phyloP scores from a whole-genome alignment of 2,329 filamentous ascomycete species.

The Sclerotiophoma versabilis region DNA sequence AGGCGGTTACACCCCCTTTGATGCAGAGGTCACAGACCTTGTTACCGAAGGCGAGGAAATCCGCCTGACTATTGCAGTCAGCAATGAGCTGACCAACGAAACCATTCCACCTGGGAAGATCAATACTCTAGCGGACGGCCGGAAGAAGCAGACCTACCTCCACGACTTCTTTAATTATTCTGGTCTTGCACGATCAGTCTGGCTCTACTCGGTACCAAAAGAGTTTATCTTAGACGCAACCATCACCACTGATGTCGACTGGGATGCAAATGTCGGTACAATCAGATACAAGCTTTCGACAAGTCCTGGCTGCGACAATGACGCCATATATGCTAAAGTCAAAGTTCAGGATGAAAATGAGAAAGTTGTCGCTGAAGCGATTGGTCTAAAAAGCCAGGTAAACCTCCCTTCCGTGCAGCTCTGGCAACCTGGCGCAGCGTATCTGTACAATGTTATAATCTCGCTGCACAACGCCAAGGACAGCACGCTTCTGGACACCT shows the following conservation, averaged over 20 bases:
- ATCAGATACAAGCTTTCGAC: neutral
- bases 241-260: neutral
- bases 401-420: neutral
- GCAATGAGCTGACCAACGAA: neutral
- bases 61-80: neutral
- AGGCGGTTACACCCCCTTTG: neutral
- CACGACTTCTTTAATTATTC: conserved; percentile 1
- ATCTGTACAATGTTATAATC: neutral
- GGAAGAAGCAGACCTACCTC: neutral
- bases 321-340: neutral
- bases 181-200: neutral
- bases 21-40: neutral
- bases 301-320: neutral
- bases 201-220: neutral
- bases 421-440: neutral
- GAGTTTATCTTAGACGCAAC: neutral
- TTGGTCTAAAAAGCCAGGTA: neutral
- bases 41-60: neutral
- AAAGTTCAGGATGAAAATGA: neutral
- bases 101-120: neutral
- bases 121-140: neutral
- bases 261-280: neutral
- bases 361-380: neutral
- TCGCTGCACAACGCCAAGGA: neutral
- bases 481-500: neutral